Evolutionary conservation across 805 yeast genomes (phyloP), one percentile per base, ranked within the genome.

Genomic region (Yarrowia yakushimensis): DNA sequence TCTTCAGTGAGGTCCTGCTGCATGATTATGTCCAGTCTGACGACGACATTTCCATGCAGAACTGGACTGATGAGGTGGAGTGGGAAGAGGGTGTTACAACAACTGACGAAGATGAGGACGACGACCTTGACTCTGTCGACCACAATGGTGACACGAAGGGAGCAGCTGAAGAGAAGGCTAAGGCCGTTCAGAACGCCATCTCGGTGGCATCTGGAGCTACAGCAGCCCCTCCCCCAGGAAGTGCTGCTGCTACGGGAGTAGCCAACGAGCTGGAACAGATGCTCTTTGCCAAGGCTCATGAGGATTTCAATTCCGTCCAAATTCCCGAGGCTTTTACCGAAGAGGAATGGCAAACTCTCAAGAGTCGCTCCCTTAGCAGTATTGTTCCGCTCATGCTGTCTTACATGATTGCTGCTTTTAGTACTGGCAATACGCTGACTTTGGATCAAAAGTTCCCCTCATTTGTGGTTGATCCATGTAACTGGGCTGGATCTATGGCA

Each of bases 61-160:
- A 55, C 17, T 55, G 61, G 61, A 55, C 61, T 2, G 61, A 55
- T 12, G 61, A 55, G 37, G 48, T 55, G 18, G 61, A 55, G 30
- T 55, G 61, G 61, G 48, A 55, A 20, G 48, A 39, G 34, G 60
- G 41, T 10, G 22, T 18, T 11, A 39, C 48, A 7, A 39, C 48
- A 7, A 23, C 27, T 12, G 60, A 54, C 8, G 45, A 31, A 4
- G 60, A 54, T n/a, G 39, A 36, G 36, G 61, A 55, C 13, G 54
- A 48, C 11, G 55, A 31, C 5, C 36, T 30, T 8, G 54, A 46
- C 3, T 20, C 22, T n/a, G 11, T 4, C 2, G 43, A 31, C n/a
- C 18, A 52, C 10, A 33, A 17, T 8, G 43, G 5, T 6, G 31
- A 34, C 6, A 22, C 1, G 33, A 34, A 23, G 31, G 27, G 15